A percentile compares a stretch with the other conserved stretches of the same genome.
Evolutionary conservation across 805 yeast genomes (phyloP).

Genomic region (Sugiyamaella chiloensis): DNA sequence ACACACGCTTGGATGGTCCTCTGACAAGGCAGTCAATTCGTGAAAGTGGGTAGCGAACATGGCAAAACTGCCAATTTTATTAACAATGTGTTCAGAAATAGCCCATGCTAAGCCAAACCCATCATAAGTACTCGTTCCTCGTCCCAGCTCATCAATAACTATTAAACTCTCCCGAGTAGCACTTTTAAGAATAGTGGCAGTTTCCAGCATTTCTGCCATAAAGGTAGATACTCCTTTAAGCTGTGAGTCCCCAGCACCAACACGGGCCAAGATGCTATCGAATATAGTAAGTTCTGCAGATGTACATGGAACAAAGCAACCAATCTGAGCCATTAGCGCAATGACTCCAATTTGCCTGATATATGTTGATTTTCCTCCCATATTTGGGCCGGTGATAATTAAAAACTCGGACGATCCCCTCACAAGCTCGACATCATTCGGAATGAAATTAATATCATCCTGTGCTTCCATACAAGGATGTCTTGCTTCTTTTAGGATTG

Average conservation of each 20-base stretch:
- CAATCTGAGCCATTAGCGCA: conserved; percentile 82
- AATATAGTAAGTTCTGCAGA: conserved; percentile 78
- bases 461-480: conserved; percentile 95
- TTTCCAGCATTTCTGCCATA: conserved; percentile 95
- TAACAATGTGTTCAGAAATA: conserved; percentile 79
- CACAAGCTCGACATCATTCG: conserved; percentile 77
- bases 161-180: conserved; percentile 78
- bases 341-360: conserved; percentile 87
- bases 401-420: conserved; percentile 62
- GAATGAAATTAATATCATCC: conserved; percentile 84
- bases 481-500: conserved; percentile 69
- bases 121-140: conserved; percentile 92
- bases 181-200: conserved; percentile 78
- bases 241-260: conserved; percentile 99
- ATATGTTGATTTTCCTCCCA: conserved; percentile 97
- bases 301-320: conserved; percentile 80
- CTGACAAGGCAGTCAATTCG: conserved; percentile 80
- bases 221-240: conserved; percentile 95
- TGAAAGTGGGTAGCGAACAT: conserved; percentile 97
- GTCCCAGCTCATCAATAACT: conserved; percentile 90
- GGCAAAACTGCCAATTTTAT: conserved; percentile 69
- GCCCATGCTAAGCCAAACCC: conserved; percentile 99
- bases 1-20: conserved; percentile 54
- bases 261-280: conserved; percentile 91
- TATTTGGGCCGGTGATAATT: conserved; percentile 92